Evolutionary conservation across 441 rosid genomes (phyloP), one percentile per base, ranked within the genome.

Genomic region (Pelargonium myrrhifolium): DNA sequence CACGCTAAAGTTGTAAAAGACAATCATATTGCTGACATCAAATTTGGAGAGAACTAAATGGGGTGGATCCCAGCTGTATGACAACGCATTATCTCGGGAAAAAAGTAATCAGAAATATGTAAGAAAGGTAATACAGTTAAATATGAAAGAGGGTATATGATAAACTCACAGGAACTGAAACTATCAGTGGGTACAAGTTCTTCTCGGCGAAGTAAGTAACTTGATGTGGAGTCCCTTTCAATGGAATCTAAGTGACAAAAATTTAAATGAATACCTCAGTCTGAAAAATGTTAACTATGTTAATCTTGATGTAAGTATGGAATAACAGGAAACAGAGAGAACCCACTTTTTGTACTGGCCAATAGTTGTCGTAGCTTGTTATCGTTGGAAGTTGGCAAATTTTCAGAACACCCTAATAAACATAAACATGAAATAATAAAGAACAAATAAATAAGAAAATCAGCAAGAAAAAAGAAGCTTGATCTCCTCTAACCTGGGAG

Each of bases 211-310:
- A 89, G 83, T 89, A 95, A 68, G 98, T 89, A 68, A 95, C 96
- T 82, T 95, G 99, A 86, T 95, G 99, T 73, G 99, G 99, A 65
- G 99, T 95, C 68, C 90, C 98, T 81, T 84, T 92, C 79, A 92
- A 71, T 68, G 98, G 93, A 80, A 95, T 76, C 99, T 95, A 82
- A 81, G 47, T 53, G 77, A 77, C 60, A 31, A 71, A 65, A 67
- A 40, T 75, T 56, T 65, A 60, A 70, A 49, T 62, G 51, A 76
- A 78, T 76, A 72, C 66, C 71, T 12, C 26, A 22, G 12, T 12
- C 26, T 59, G 26, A 22, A 59, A 22, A 20, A 59, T 12, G 9
- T 59, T 3, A 59, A 22, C 14, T 10, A 59, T 24, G 26, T 15
- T 20, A 59, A 59, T 59, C 35, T 59, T 24, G 37, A n/a, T 24